Percentiles rank a stretch among this genome's conserved stretches.
These are phyloP conservation scores for Annulohypoxylon nitens DNA, from an alignment of 495 filamentous ascomycete species.

Conservation along the genomic window DNA sequence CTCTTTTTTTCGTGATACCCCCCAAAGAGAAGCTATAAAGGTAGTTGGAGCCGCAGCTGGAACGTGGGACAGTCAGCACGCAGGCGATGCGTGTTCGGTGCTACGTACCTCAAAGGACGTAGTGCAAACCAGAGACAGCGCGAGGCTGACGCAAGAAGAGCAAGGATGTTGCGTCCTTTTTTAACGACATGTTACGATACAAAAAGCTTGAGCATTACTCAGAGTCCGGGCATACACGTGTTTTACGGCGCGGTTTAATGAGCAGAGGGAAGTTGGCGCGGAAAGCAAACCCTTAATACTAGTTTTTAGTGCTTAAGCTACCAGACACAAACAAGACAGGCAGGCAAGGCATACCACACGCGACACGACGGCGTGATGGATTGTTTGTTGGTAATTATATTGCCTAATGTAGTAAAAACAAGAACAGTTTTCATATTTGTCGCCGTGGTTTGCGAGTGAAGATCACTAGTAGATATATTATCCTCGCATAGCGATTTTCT, in stretches of 20 bases:
- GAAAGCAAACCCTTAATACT: not conserved
- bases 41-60: conserved; percentile 30
- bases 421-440: conserved; percentile 10
- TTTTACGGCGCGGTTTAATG: conserved; percentile 43
- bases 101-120: conserved; percentile 14
- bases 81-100: conserved; percentile 33
- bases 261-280: conserved; percentile 23
- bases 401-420: conserved; percentile 32
- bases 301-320: not conserved
- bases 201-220: conserved; percentile 25
- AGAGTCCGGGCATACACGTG: conserved; percentile 21
- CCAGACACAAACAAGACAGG: conserved; percentile 3
- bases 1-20: conserved; percentile 48
- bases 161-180: conserved; percentile 2
- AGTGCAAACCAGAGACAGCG: not conserved
- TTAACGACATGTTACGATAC: conserved; percentile 46
- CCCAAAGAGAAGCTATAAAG: conserved; percentile 25
- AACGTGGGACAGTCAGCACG: conserved; percentile 38
- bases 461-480: not conserved
- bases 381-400: conserved; percentile 26
- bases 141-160: conserved; percentile 17
- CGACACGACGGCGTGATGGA: conserved; percentile 5
- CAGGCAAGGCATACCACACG: conserved; percentile 13
- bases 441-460: not conserved
- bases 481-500: not conserved